Evolutionary conservation across 805 yeast genomes (phyloP), one percentile per base, ranked within the genome.

Genomic region (Lachancea sp.): DNA sequence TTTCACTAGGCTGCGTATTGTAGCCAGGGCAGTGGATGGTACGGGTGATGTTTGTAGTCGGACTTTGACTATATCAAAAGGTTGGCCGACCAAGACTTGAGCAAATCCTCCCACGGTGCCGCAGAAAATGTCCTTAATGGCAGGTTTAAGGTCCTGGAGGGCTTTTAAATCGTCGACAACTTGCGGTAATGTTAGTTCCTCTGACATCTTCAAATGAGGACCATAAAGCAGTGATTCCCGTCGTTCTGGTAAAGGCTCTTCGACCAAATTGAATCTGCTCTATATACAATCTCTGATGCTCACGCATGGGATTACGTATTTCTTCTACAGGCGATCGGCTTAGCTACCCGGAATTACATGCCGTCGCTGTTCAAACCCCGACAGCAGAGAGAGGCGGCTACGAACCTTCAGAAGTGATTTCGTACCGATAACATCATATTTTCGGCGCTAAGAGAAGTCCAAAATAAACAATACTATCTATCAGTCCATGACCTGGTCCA

Each of bases 101-200:
- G 97, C 90, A 20, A 92, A 77, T 40, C 98, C 98, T 42, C 97
- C 97, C 51, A 82, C 72, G 13, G 97, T 90, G 16, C 98, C 98
- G 4, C 95, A 94, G 40, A 84, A 64, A 36, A 88, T 73, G 60
- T 89, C 96, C 54, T 87, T 87, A 23, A 71, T 48, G 6, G 83
- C 83, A 31, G 77, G 39, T 22, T 28, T 35, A 23, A 29, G 16
- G 8, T 39, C 47, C 24, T 36, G 47, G 17, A 25, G 3, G 15
- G 40, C 42, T 8, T 34, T 34, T 32, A 44, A 29, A 19, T 44
- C 47, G 16, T 44, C 47, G 28, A 44, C 47, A 19, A 44, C 44
- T 23, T 44, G 47, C 9, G 47, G 47, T 8, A 34, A 20, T 3
- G 42, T 36, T 16, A 44, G 17, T 19, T 44, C 47, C 13, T 44